Evolutionary conservation across 2,329 filamentous ascomycete genomes (phyloP).

Genomic region (Elsinoe necatrix): DNA sequence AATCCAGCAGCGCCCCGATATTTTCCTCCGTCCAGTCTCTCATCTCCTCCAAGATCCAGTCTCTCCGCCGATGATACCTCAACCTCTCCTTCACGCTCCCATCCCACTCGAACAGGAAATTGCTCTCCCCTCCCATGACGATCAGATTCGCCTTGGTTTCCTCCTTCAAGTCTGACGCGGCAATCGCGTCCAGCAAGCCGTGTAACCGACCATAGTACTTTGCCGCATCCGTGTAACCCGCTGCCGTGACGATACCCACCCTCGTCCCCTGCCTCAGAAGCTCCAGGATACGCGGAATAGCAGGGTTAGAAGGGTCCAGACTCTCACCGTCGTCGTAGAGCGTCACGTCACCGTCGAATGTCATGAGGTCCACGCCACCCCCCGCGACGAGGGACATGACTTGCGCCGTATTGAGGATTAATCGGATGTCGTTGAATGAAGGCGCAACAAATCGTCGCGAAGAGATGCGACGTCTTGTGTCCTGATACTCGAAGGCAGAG

Average conservation of each 20-base stretch:
- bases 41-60: slow-evolving; percentile 76
- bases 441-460: slow-evolving; percentile 87
- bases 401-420: slow-evolving; percentile 91
- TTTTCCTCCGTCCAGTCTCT: slow-evolving; percentile 64
- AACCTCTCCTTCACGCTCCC: slow-evolving; percentile 58
- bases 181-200: slow-evolving; percentile 74
- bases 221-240: slow-evolving; percentile 81
- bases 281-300: slow-evolving; percentile 60
- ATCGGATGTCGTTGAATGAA: slow-evolving; percentile 91
- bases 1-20: slow-evolving; percentile 73
- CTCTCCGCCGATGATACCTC: slow-evolving; percentile 51
- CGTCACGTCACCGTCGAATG: slow-evolving; percentile 96
- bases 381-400: slow-evolving; percentile 76
- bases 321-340: slow-evolving; percentile 77
- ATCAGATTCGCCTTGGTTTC: slow-evolving; percentile 69
- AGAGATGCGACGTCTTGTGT: slow-evolving; percentile 76
- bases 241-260: slow-evolving; percentile 92
- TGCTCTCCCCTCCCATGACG: slow-evolving; percentile 92
- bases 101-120: slow-evolving; percentile 83
- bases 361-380: slow-evolving; percentile 71
- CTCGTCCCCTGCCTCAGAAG: slow-evolving; percentile 71
- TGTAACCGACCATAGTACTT: slow-evolving; percentile 81
- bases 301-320: slow-evolving; percentile 64
- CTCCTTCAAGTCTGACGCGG: slow-evolving; percentile 53
- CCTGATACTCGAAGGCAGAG: slow-evolving; percentile 86